These are phyloP conservation scores for Hordeum marinum DNA, from an alignment of 176 grass and related monocot species.

Conservation along the genomic window DNA sequence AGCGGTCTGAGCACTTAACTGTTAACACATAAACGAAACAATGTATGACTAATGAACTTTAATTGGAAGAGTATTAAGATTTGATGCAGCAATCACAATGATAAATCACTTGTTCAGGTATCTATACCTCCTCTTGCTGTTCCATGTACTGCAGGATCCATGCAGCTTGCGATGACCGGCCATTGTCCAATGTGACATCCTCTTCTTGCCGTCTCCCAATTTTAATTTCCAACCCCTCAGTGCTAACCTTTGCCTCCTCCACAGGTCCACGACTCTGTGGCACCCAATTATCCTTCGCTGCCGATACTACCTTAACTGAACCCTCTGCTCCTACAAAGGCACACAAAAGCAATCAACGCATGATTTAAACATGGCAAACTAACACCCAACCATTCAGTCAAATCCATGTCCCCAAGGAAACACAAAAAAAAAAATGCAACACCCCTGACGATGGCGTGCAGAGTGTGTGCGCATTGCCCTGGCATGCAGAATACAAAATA, in stretches of 20 bases:
- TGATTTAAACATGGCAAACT: conserved; percentile 14
- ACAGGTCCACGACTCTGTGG: conserved; percentile 45
- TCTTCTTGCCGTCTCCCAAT: conserved; percentile 40
- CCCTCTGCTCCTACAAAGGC: conserved; percentile 42
- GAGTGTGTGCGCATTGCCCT: not conserved
- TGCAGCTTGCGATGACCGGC: conserved; percentile 60
- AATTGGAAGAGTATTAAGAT: conserved; percentile 1
- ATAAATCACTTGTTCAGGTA: conserved; percentile 2
- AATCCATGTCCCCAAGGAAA: not conserved
- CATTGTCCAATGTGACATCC: conserved; percentile 68
- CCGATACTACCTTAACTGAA: conserved; percentile 77
- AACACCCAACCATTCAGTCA: not conserved
- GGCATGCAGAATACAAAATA: not conserved
- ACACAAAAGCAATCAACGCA: not conserved
- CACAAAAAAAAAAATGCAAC: not conserved
- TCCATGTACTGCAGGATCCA: conserved; percentile 99
- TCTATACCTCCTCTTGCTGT: conserved; percentile 77
- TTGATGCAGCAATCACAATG: not conserved
- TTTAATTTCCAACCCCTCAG: conserved; percentile 43
- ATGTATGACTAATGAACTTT: conserved; percentile 3
- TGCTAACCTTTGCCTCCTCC: conserved; percentile 31
- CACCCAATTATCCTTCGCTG: conserved; percentile 82
- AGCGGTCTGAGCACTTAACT: not conserved
- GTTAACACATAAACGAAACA: not conserved
- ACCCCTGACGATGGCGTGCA: not conserved